Base-by-base conservation (phyloP, 306 rosid genomes). In the Vigna angularis region DNA sequence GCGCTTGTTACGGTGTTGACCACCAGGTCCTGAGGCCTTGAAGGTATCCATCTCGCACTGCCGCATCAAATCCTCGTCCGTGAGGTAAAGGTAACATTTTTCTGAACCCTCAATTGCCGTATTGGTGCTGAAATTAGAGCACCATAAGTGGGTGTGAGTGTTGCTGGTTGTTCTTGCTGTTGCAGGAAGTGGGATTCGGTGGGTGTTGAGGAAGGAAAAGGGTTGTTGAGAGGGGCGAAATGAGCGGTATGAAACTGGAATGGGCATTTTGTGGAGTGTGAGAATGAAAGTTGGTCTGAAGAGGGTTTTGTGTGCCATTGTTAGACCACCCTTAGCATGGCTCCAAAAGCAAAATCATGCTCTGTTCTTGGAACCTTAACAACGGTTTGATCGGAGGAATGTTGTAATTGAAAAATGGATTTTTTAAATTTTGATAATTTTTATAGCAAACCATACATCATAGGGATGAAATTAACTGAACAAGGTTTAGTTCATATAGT, bases 1-100 rank as follows among this genome's bases (percentile, higher is more conserved):
- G 13, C 96, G 89, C 87, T 92, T 92, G 88, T 95, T 95, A 40
- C 98, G 98, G 82, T 95, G 98, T 74, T 95, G 98, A 22, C 98
- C 98, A 3, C 98, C 98, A 0, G 98, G 93, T 22, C 98, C 98
- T 0, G 97, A 89, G 4, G 96, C 11, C 81, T 86, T 95, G 83
- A 90, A 95, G 15, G 97, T 92, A 6, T 52, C 89, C 92, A 91
- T 76, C 59, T 95, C 91, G 80, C 98, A 92, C 74, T 91, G 93
- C 56, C 87, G 81, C 88, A 89, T 77, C 12, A 95, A 84, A 70
- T 95, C 98, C n/a, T 85, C 88, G 74, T 95, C 98, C 1, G 92
- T 74, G 70, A 89, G 85, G 63, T 85, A 89, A 47, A 95, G 82
- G 74, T 80, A 91, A 44, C 85, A 78, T 71, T 74, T 89, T 34